Percentiles rank a stretch among this genome's conserved stretches.
Conservation (phyloP, 139 green algal species). For the Closterium sp. region DNA sequence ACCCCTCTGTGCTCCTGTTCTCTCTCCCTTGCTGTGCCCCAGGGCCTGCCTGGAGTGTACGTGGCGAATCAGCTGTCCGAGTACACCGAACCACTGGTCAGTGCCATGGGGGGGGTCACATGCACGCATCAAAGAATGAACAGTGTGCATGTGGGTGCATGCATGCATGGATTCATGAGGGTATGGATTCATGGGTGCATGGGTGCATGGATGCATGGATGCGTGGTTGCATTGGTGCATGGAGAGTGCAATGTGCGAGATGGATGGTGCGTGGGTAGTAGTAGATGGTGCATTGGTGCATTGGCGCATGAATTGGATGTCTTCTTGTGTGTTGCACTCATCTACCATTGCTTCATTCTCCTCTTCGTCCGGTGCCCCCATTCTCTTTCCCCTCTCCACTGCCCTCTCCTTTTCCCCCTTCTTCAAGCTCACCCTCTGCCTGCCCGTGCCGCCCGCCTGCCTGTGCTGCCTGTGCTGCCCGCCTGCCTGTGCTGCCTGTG, state of each 20-base stretch:
- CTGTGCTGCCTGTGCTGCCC: neutral
- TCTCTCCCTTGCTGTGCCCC: neutral
- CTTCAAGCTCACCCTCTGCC: neutral
- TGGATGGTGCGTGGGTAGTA: no score
- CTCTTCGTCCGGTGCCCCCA: neutral
- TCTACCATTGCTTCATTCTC: neutral
- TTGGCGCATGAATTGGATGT: no score
- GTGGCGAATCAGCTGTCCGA: constrained; percentile 59
- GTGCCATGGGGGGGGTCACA: neutral
- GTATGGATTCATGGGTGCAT: no score
- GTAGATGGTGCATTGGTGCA: no score
- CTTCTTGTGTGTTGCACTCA: no score
- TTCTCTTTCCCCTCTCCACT: neutral
- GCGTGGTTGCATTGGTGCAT: no score
- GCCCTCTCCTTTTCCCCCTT: neutral
- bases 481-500: neutral
- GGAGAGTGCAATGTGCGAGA: no score
- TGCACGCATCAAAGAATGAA: no score
- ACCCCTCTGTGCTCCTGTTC: neutral
- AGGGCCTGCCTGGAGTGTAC: constrained; percentile 79
- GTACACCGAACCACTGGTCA: neutral
- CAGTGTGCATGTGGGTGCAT: neutral
- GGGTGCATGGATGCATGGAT: no score
- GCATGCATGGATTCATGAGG: no score
- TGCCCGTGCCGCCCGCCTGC: neutral